Evolutionary conservation across 176 grass and related monocot genomes (phyloP).

Genomic region (Saccharum spontaneum): DNA sequence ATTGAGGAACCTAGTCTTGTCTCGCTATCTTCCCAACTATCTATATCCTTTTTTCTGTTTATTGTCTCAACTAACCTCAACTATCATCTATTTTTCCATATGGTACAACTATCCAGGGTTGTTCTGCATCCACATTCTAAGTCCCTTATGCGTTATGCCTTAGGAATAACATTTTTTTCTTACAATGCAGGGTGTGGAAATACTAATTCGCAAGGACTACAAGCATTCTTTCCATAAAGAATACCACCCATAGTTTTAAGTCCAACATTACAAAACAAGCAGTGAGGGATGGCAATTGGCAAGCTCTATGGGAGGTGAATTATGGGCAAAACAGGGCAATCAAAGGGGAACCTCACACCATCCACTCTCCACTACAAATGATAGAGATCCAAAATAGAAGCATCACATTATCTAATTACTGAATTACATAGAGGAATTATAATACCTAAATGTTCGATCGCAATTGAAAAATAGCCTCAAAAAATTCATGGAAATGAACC

Average conservation of each 20-base stretch:
- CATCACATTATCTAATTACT: not conserved
- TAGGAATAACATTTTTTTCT: too few relatives aligned
- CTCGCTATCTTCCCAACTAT: too few relatives aligned
- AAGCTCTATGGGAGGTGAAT: not conserved
- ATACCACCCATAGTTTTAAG: not conserved
- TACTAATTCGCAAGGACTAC: not conserved
- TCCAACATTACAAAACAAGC: not conserved
- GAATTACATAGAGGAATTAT: slow-evolving; percentile 34
- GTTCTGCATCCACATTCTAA: too few relatives aligned
- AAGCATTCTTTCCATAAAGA: not conserved
- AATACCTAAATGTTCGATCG: slow-evolving; percentile 38
- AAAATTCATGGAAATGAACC: too few relatives aligned
- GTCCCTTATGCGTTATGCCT: too few relatives aligned
- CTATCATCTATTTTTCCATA: too few relatives aligned
- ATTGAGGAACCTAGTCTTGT: too few relatives aligned
- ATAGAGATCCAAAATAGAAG: slow-evolving; percentile 10
- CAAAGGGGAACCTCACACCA: slow-evolving; percentile 12
- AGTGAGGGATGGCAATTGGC: not conserved
- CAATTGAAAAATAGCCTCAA: slow-evolving; percentile 36
- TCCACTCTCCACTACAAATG: slow-evolving; percentile 18
- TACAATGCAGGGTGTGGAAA: not conserved
- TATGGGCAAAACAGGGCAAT: not conserved
- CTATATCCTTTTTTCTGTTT: too few relatives aligned
- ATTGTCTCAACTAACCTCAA: too few relatives aligned
- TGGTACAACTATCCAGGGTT: too few relatives aligned